Base-by-base conservation (phyloP, 2,329 filamentous ascomycete species). In the Clonostachys solani region DNA sequence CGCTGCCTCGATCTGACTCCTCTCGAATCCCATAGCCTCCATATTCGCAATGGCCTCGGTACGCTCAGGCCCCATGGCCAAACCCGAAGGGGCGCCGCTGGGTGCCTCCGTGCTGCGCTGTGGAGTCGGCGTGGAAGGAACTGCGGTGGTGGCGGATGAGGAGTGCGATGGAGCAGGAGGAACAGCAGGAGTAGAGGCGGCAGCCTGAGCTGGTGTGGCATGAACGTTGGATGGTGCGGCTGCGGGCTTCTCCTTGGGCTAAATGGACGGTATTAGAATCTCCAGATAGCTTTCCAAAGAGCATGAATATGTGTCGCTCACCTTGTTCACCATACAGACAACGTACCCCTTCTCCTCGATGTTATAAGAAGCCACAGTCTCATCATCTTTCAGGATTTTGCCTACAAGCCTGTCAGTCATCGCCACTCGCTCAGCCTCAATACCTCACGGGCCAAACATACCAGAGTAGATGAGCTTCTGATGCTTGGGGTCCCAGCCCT, bases 291-390 rank as follows among this genome's bases (percentile, higher is more conserved):
- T 35, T 18, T 35, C 10, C 13, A 18, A 8, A 19, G 16, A 35
- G 23, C 7, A n/a, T 9, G 40, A 49, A 34, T 16, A 45, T 33
- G 16, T 16, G n/a, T 48, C 47, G 52, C 68, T 53, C 74, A 95
- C 92, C 88, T 97, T 97, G 65, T 89, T 90, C 60, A 95, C 86
- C 84, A 99, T 96, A 75, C 94, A 99, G 51, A 99, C 94, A 60
- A 99, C 91, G 67, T 97, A 99, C 36, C 94, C 94, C 79, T 97
- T 99, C 80, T 97, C 94, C 72, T 99, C 92, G 54, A 99, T 97
- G 72, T 90, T 96, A 77, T 97, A 97, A 38, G 89, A 92, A 69
- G 91, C 90, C 58, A 99, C 88, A 3, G 92, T 96, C 64, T 96
- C 94, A 52, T 91, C 90, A 86, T 99, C 92, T 72, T 96, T 92